A percentile compares a stretch with the other conserved stretches of the same genome.
These are phyloP conservation scores for Suhomyces yuchorum DNA, from an alignment of 1,139 yeast species.

Conservation along the genomic window DNA sequence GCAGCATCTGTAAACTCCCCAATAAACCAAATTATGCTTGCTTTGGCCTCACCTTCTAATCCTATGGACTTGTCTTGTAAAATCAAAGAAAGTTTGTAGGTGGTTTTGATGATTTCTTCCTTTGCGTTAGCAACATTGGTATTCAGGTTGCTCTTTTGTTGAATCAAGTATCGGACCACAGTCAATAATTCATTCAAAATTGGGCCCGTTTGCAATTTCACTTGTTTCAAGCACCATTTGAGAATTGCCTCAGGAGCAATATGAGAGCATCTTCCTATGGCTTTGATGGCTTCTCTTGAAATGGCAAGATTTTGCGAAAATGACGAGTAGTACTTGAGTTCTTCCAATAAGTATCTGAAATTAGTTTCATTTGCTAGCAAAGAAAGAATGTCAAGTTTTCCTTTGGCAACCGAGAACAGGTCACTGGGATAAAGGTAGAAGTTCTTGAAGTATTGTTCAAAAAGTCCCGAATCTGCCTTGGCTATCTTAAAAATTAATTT, in stretches of 20 bases:
- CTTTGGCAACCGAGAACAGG: slow-evolving; percentile 41
- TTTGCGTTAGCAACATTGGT: slow-evolving; percentile 27
- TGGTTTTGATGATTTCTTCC: slow-evolving; percentile 35
- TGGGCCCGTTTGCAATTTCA: slow-evolving; percentile 28
- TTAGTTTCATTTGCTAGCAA: slow-evolving; percentile 55
- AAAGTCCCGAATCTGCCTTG: slow-evolving; percentile 42
- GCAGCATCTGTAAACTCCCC: slow-evolving; percentile 70
- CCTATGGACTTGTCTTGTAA: slow-evolving; percentile 28
- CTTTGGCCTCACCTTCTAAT: slow-evolving; percentile 60
- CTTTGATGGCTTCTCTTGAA: slow-evolving; percentile 58
- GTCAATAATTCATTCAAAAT: slow-evolving; percentile 63
- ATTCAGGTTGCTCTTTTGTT: slow-evolving; percentile 41
- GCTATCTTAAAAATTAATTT: slow-evolving; percentile 45
- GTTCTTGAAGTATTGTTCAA: slow-evolving; percentile 47
- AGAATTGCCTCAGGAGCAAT: slow-evolving; percentile 36
- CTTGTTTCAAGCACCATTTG: slow-evolving; percentile 44
- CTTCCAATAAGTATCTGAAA: slow-evolving; percentile 57
- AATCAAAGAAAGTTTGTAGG: slow-evolving; percentile 39
- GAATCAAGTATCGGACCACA: slow-evolving; percentile 72
- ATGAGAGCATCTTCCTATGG: slow-evolving; percentile 56
- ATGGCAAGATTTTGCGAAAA: slow-evolving; percentile 34
- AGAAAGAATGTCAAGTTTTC: slow-evolving; percentile 69
- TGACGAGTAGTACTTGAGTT: slow-evolving; percentile 67
- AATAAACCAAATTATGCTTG: slow-evolving; percentile 86
- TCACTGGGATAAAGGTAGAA: slow-evolving; percentile 69